These are phyloP conservation scores for Trichosporon coremiiforme DNA, from an alignment of 1,284 basidiomycete genomes.

Conservation along the genomic window DNA sequence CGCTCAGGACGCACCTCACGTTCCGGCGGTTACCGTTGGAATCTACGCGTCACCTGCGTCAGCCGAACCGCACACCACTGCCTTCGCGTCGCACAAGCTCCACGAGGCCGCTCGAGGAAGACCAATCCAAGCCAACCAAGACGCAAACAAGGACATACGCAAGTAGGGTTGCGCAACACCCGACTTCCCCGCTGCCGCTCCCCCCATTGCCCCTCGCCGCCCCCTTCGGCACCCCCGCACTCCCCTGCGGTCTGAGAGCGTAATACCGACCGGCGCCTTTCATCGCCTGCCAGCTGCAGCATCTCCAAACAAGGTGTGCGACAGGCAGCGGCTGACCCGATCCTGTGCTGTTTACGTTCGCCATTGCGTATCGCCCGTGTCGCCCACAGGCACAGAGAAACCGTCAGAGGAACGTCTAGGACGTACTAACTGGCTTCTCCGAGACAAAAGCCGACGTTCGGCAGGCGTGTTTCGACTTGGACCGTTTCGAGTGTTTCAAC, in stretches of 20 bases:
- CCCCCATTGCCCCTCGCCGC: background rate
- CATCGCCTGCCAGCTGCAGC: background rate
- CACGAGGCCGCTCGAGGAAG: background rate
- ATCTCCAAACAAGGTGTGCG: background rate
- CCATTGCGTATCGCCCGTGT: background rate
- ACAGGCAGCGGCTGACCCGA: background rate
- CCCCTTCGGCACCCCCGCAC: background rate
- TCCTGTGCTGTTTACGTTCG: background rate
- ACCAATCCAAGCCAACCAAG: background rate
- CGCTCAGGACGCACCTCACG: background rate
- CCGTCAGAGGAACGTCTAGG: background rate
- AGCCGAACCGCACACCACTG: background rate
- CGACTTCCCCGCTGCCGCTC: background rate
- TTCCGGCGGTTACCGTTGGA: background rate
- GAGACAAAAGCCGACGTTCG: conserved; percentile 4
- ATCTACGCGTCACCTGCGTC: background rate
- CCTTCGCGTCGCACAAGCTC: background rate
- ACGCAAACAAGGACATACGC: background rate
- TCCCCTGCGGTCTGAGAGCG: background rate
- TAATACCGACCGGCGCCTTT: background rate
- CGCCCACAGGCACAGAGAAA: conserved; percentile 13
- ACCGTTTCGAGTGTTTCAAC: background rate
- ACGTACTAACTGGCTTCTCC: background rate
- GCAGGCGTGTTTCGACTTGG: conserved; percentile 3
- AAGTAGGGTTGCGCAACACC: conserved; percentile 2